phyloP scores from a whole-genome alignment of 768 basidiomycete species.

The Pleurotus cornucopiae region DNA sequence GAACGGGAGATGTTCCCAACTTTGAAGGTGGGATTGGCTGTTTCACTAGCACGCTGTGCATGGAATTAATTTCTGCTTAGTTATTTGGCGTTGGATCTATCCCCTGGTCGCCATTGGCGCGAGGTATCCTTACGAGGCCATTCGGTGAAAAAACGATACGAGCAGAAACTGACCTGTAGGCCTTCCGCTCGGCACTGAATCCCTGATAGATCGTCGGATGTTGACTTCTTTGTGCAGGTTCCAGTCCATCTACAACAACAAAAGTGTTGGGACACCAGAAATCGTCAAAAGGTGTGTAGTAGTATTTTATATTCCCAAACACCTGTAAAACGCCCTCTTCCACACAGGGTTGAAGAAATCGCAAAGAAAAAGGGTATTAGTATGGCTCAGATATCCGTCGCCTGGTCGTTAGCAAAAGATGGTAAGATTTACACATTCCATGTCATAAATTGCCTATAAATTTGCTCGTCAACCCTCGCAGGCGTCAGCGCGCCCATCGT shows the following conservation, averaged over 20 bases:
- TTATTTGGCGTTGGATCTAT: constrained; percentile 32
- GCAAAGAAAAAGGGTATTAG: constrained; percentile 36
- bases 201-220: too few relatives aligned
- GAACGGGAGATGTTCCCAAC: constrained; percentile 55
- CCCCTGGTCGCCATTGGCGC: constrained; percentile 35
- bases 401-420: constrained; percentile 38
- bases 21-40: constrained; percentile 18
- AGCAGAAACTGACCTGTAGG: constrained; percentile 14
- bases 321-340: neutral
- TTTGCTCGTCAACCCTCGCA: neutral
- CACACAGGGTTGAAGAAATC: constrained; percentile 36
- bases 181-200: too few relatives aligned
- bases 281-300: constrained; percentile 25
- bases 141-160: constrained; percentile 23
- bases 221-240: too few relatives aligned
- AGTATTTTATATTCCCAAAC: constrained; percentile 10
- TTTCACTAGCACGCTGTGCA: too few relatives aligned
- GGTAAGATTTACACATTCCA: constrained; percentile 9
- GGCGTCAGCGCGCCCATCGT: constrained; percentile 47
- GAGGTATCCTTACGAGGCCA: constrained; percentile 29
- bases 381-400: constrained; percentile 46
- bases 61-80: constrained; percentile 4
- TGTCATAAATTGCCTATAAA: neutral
- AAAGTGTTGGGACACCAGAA: constrained; percentile 11
- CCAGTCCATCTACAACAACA: too few relatives aligned